A percentile compares a stretch with the other conserved stretches of the same genome.
These are phyloP conservation scores for Pseudocercospora musae DNA, from an alignment of 2,329 filamentous ascomycete species.

Conservation along the genomic window DNA sequence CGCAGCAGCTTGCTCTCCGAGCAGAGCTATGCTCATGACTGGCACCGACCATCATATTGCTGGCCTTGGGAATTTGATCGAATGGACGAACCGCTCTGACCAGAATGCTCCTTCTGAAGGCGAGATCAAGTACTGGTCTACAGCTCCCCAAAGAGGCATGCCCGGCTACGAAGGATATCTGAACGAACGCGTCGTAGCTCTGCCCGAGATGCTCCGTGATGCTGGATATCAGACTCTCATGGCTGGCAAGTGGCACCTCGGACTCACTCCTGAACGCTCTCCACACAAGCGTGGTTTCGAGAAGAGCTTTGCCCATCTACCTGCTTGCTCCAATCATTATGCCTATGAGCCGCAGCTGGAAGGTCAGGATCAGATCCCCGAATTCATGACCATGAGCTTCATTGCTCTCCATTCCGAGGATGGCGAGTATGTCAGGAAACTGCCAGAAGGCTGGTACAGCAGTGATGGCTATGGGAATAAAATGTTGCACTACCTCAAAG, in stretches of 20 bases:
- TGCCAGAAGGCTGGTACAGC: slow-evolving; percentile 40
- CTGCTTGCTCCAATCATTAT: slow-evolving; percentile 58
- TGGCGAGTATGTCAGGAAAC: slow-evolving; percentile 39
- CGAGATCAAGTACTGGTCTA: slow-evolving; percentile 44
- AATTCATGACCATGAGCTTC: slow-evolving; percentile 43
- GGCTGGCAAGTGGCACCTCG: slow-evolving; percentile 63
- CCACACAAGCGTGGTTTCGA: slow-evolving; percentile 59
- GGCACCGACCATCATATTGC: slow-evolving; percentile 61
- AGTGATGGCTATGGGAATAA: slow-evolving; percentile 41
- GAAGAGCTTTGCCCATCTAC: slow-evolving; percentile 57
- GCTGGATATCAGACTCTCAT: slow-evolving; percentile 60
- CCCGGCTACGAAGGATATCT: slow-evolving; percentile 64
- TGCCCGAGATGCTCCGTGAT: slow-evolving; percentile 58
- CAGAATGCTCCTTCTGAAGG: slow-evolving; percentile 53
- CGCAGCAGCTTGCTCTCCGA: slow-evolving; percentile 63
- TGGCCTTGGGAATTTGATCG: slow-evolving; percentile 57
- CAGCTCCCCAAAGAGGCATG: slow-evolving; percentile 54
- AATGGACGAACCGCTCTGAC: slow-evolving; percentile 55
- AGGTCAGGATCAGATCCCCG: slow-evolving; percentile 36
- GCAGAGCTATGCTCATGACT: slow-evolving; percentile 64
- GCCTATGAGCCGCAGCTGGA: slow-evolving; percentile 50
- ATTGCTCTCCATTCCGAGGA: slow-evolving; percentile 41
- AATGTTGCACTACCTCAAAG: slow-evolving; percentile 39
- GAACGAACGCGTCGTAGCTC: slow-evolving; percentile 56
- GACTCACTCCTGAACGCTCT: slow-evolving; percentile 55